These are phyloP conservation scores for Aspergillus steynii DNA, from an alignment of 495 filamentous ascomycete genomes.

Conservation along the genomic window DNA sequence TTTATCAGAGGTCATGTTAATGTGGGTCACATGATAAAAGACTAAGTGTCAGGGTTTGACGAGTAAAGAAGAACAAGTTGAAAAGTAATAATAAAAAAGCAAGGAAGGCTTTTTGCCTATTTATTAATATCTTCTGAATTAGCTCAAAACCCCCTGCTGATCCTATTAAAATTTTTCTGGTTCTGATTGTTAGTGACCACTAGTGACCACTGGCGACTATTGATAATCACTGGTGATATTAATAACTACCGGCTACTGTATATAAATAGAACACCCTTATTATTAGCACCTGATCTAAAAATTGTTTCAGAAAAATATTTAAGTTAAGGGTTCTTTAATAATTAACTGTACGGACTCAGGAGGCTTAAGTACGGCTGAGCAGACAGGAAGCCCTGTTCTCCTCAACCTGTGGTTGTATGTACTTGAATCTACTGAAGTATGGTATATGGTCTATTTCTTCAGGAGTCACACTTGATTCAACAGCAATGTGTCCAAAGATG, in stretches of 20 bases:
- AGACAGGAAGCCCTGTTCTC: conserved; percentile 24
- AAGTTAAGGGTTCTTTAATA: conserved; percentile 11
- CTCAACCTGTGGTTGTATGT: conserved; percentile 22
- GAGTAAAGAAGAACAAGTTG: not conserved
- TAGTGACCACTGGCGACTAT: no score
- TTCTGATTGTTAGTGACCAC: no score
- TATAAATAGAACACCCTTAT: conserved; percentile 13
- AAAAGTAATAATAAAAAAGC: not conserved
- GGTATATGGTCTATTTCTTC: no score
- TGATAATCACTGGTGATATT: no score
- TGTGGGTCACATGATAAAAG: not conserved
- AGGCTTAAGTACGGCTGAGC: conserved; percentile 23
- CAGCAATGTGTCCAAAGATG: no score
- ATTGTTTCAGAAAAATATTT: conserved; percentile 9
- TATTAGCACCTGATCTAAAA: conserved; percentile 16
- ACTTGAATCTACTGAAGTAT: not conserved
- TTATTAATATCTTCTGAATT: conserved; percentile 3
- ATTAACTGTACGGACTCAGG: conserved; percentile 12
- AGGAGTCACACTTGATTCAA: no score
- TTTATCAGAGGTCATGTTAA: conserved; percentile 4
- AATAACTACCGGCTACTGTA: not conserved
- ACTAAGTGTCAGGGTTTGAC: no score
- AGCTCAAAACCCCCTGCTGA: not conserved
- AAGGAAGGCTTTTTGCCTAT: conserved; percentile 1
- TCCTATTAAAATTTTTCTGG: not conserved